Percentiles rank a stretch among this genome's conserved stretches.
These are phyloP conservation scores for Pythium scleroteichum DNA, from an alignment of 352 stramenopile genomes.

Conservation along the genomic window DNA sequence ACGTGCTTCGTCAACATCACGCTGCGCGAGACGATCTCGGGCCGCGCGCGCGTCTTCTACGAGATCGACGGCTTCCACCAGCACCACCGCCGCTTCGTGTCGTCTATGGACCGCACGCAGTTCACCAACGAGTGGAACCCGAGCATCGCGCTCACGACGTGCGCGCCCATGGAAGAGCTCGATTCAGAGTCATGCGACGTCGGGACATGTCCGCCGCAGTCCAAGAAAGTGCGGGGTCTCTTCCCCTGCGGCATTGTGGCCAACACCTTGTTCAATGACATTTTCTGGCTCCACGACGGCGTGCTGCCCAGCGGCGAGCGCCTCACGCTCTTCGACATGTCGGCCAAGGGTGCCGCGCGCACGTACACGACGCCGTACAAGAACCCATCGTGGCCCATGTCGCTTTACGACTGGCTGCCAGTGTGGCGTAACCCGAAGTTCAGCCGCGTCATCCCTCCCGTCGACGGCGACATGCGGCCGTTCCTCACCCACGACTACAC, in stretches of 20 bases:
- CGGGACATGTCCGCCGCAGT: slow-evolving; percentile 32
- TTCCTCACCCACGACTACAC: slow-evolving; percentile 64
- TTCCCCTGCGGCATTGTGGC: slow-evolving; percentile 78
- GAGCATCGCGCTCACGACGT: slow-evolving; percentile 39
- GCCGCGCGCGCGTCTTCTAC: slow-evolving; percentile 56
- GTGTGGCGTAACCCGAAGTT: slow-evolving; percentile 78
- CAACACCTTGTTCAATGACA: slow-evolving; percentile 87
- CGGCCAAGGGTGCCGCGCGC: slow-evolving; percentile 44
- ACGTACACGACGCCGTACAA: slow-evolving; percentile 55
- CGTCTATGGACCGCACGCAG: slow-evolving; percentile 63
- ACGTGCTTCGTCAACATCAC: slow-evolving; percentile 72
- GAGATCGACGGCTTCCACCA: slow-evolving; percentile 68
- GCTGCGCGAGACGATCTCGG: slow-evolving; percentile 42
- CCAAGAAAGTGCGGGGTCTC: slow-evolving; percentile 36
- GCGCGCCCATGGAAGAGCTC: slow-evolving; percentile 47
- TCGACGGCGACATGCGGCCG: slow-evolving; percentile 19
- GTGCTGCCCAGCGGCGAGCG: slow-evolving; percentile 42
- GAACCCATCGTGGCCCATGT: slow-evolving; percentile 55
- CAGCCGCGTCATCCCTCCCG: slow-evolving; percentile 66
- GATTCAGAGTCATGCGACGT: slow-evolving; percentile 43
- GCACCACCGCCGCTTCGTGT: slow-evolving; percentile 74
- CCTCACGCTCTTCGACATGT: slow-evolving; percentile 42
- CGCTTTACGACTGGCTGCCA: slow-evolving; percentile 41
- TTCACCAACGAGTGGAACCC: slow-evolving; percentile 63
- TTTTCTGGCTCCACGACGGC: slow-evolving; percentile 77